Evolutionary conservation across 169 alveolate species (phyloP), one percentile per base, ranked within the genome.

Genomic region (Babesia divergens): DNA sequence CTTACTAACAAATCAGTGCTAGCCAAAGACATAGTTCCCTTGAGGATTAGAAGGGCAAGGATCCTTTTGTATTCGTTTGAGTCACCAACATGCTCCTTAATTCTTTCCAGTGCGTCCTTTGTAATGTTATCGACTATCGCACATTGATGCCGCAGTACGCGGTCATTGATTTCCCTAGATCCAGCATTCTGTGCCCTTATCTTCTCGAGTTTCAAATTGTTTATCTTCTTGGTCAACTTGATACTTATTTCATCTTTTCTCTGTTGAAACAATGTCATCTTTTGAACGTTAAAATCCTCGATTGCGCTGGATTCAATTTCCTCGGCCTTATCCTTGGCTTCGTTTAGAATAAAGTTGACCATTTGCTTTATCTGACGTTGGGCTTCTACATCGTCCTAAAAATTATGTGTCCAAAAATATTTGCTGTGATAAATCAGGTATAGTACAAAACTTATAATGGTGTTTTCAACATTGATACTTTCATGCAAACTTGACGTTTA

Each of bases 291-390:
- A 75, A 92, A 94, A 65, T 94, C 98, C 79, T 94, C 97, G 55
- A 91, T 51, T 13, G 98, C 95, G 38, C 92, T 91, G 6, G 97
- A 95, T 58, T 93, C 97, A 28, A 94, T 93, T 76, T 93, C 97
- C 68, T 91, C 94, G 0, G 98, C 96, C 64, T 94, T 94, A 84
- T 94, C 98, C 70, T 91, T 90, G 24, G 98, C 98, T 68, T 94
- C 98, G 76, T 94, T 93, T 51, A 94, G 75, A 74, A 94, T 94
- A 93, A 94, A 94, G 88, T 89, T 90, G 24, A 93, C 95, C 98
- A 94, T 94, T 76, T 94, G 98, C 81, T 91, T 94, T 55, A 94
- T 93, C 74, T 94, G 98, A 47, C 85, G 84, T 75, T 90, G 96
- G 54, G 98, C 97, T 52, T 94, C 98, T 29, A 82, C 82, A 76